Base-by-base conservation (phyloP, 2,329 filamentous ascomycete species). In the Fusarium mundagurra region DNA sequence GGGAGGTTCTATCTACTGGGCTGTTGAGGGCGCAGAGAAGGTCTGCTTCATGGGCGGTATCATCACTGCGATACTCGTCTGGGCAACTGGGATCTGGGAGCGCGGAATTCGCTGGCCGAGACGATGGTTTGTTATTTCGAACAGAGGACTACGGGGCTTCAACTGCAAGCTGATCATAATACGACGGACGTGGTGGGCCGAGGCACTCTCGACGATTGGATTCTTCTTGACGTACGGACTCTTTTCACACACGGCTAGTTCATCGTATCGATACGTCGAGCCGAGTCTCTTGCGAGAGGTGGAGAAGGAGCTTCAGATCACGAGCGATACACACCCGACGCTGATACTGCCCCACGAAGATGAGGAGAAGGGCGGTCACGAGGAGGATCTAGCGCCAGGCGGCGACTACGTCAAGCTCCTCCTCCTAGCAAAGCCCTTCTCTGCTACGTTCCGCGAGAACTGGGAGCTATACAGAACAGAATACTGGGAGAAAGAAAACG, bases 401-500 rank as follows among this genome's bases (percentile, higher is more conserved):
- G 96, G 96, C 6, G 95, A 98, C 83, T 93, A 96, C 80, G 92
- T 99, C 77, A 96, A 97, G 82, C 88, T 99, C 2, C 86, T 98
- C 24, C 87, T 99, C 13, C 89, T 98, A 17, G 94, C 96, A 2
- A 99, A 99, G 81, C 95, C 95, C 1, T 99, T 99, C 80, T 97
- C 94, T 11, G 92, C 96, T 1, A 94, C 94, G 53, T 99, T 99
- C 80, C 90, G 96, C 27, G 95, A 98, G 82, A 97, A 98, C 74
- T 99, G 96, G 96, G 96, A 99, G 80, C 88, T 96, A 22, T 99
- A 97, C 83, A 90, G 96, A 61, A 92, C 92, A 39, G 95, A 98
- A 69, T 99, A 98, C 83, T 99, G 96, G 96, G 96, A 98, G 77
- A 92, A 92, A 70, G 96, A 99, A 82, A 99, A 99, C 80, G 94